Base-by-base conservation (phyloP, 441 rosid genomes). In the Erodium moschatum region DNA sequence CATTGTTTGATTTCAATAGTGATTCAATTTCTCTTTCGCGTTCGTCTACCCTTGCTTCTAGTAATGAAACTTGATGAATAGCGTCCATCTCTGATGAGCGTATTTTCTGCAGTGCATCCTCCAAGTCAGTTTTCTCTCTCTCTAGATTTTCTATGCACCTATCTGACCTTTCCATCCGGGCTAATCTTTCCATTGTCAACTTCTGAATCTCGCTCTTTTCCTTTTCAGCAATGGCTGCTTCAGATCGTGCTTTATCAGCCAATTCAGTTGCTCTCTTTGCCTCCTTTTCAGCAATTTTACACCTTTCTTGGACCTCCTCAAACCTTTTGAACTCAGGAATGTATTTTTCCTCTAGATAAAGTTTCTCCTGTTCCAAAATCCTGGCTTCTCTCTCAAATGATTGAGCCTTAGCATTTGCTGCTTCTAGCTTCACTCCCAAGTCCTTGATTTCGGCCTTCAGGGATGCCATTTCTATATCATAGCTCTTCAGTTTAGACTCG, bases 11-110 rank as follows among this genome's bases (percentile, higher is more conserved):
- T 71, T 84, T 85, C 81, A 95, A 63, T 66, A 92, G 80, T 0
- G 79, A 84, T 76, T 89, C 98, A 62, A 95, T 92, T 82, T 95
- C 97, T 79, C 82, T 87, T 85, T 92, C 96, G 77, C 98, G 81
- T 80, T 92, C 97, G 76, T 85, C 95, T 33, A 95, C 99, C 80
- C 95, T 89, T 40, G 81, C 89, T 82, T 95, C 99, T 13, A 95
- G 76, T 60, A 84, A 67, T 60, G 84, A 67, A 33, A 90, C 92
- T 80, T 81, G 92, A 5, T 96, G 85, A 66, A 75, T 74, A 64
- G 99, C 96, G 7, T 87, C 90, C 79, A 77, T 76, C 80, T 90
- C 98, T 54, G 90, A 89, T 1, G 69, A 68, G 9, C 86, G 91
- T 60, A 88, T 74, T 64, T 82, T 83, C 56, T 83, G 80, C 64